Conservation (phyloP, 2,329 filamentous ascomycete species). For the Bipolaris oryzae region DNA sequence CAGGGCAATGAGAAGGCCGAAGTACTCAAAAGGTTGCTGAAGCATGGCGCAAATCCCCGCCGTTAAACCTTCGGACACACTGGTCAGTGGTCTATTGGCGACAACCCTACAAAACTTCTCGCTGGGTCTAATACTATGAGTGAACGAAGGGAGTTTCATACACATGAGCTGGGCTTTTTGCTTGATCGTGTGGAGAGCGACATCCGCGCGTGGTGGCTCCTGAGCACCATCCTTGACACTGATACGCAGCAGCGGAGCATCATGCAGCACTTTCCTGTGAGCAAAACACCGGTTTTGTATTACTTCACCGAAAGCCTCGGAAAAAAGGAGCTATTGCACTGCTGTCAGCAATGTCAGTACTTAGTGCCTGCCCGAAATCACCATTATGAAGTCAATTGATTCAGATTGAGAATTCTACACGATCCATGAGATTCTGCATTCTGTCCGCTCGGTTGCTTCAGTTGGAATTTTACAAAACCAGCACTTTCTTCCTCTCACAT, state of each 20-base stretch:
- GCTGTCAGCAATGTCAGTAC: too few species aligned
- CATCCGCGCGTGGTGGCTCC: neutral
- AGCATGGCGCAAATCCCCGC: neutral
- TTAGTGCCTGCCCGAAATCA: too few species aligned
- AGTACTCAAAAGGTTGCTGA: neutral
- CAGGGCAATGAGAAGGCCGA: neutral
- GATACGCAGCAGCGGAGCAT: neutral
- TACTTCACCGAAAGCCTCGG: too few species aligned
- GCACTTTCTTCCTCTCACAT: too few species aligned
- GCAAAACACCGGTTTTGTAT: neutral
- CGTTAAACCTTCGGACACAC: neutral
- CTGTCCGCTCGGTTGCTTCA: neutral
- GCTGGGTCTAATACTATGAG: neutral
- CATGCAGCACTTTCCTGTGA: neutral
- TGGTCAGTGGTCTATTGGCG: neutral
- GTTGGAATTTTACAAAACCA: neutral
- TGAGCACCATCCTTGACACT: neutral
- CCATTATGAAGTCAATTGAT: too few species aligned
- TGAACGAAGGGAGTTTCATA: neutral
- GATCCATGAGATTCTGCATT: neutral
- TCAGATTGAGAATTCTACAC: neutral
- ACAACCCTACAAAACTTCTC: neutral
- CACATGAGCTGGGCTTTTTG: neutral
- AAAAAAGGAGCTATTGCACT: neutral
- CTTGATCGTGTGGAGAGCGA: neutral